Conservation (phyloP, 2,329 filamentous ascomycete species). For the Rutstroemia sp. region DNA sequence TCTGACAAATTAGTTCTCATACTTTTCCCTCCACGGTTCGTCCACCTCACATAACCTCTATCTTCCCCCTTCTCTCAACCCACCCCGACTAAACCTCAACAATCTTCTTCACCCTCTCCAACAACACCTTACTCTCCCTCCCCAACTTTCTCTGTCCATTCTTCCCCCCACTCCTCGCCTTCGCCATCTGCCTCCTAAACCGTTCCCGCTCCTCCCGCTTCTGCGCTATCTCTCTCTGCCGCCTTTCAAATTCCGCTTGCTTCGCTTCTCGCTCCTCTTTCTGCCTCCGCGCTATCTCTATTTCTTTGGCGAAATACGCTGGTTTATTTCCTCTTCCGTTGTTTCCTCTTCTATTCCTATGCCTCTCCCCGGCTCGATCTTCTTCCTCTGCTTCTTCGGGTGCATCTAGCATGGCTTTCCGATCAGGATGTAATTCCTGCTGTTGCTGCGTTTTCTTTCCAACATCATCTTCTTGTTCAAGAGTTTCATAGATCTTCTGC, state of each 20-base stretch:
- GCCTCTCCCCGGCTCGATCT: background rate
- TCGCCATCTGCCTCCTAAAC: constrained; percentile 40
- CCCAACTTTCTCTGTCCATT: constrained; percentile 63
- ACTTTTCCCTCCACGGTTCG: too few relatives aligned
- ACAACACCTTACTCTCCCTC: constrained; percentile 57
- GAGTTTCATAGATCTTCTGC: background rate
- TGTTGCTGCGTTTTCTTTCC: constrained; percentile 17
- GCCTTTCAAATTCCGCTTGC: constrained; percentile 41
- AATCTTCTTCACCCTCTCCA: constrained; percentile 53
- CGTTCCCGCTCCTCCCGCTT: constrained; percentile 53
- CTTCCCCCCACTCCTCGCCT: constrained; percentile 44
- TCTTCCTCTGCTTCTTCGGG: constrained; percentile 16
- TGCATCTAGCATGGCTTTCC: constrained; percentile 49
- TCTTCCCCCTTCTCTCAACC: too few relatives aligned
- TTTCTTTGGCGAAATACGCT: constrained; percentile 32
- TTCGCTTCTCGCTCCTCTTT: constrained; percentile 50
- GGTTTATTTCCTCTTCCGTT: constrained; percentile 23
- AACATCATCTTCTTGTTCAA: background rate
- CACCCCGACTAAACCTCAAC: constrained; percentile 26
- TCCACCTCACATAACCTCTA: too few relatives aligned
- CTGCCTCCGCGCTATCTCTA: constrained; percentile 35
- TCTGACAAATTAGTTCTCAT: too few relatives aligned
- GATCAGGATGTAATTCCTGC: constrained; percentile 52
- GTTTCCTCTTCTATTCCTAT: background rate
- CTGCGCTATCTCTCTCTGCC: constrained; percentile 44